Evolutionary conservation across 2,329 filamentous ascomycete species (phyloP).

Genomic region (Endoconidiophora laricicola): DNA sequence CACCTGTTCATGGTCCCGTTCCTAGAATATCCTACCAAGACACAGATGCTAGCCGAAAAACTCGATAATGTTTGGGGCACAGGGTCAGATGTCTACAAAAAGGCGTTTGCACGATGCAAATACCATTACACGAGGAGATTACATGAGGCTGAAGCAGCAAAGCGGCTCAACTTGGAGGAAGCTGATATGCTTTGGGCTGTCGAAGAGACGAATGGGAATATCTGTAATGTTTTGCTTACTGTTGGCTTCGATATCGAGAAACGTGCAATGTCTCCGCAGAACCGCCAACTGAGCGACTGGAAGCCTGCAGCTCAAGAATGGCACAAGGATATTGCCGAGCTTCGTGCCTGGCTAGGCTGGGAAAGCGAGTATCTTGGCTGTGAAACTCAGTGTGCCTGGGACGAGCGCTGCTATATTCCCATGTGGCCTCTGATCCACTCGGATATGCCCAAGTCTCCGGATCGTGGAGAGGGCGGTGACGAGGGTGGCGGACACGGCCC

Average conservation of each 20-base stretch:
- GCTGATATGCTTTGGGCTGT: constrained; percentile 22
- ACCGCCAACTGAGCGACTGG: not conserved
- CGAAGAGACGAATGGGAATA: constrained; percentile 23
- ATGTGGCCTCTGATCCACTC: constrained; percentile 29
- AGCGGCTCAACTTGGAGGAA: constrained; percentile 21
- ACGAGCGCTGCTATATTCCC: constrained; percentile 31
- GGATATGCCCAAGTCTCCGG: constrained; percentile 8
- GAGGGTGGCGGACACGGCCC: no score
- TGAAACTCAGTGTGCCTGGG: constrained; percentile 23
- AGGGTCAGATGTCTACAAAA: constrained; percentile 20
- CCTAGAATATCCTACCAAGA: constrained; percentile 25
- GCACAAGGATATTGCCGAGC: constrained; percentile 18
- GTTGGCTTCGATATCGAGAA: constrained; percentile 27
- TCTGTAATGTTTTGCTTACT: constrained; percentile 26
- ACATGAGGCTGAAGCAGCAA: constrained; percentile 14
- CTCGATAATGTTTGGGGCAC: constrained; percentile 18
- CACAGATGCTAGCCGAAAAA: not conserved
- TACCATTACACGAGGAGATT: constrained; percentile 25
- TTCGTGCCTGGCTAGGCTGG: constrained; percentile 35
- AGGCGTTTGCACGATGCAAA: constrained; percentile 25
- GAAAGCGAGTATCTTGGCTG: constrained; percentile 29
- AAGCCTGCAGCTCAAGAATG: not conserved
- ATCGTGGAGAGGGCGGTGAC: no score
- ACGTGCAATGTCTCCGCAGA: constrained; percentile 20
- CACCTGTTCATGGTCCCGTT: constrained; percentile 29